phyloP scores from a whole-genome alignment of 177 flowering plant genomes.

The Vitis hybrid region DNA sequence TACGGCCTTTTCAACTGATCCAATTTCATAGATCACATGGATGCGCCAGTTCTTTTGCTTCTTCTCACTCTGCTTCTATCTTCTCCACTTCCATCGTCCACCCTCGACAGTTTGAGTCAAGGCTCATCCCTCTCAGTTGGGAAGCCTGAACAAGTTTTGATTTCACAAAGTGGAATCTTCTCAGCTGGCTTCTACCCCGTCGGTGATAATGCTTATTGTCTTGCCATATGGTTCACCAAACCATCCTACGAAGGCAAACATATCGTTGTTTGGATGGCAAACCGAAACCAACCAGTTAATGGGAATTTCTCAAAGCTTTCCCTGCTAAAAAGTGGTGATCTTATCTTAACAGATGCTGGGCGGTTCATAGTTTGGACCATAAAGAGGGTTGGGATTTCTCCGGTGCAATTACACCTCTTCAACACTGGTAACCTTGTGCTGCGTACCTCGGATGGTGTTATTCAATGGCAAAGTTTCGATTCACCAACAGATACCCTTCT shows the following conservation, averaged over 20 bases:
- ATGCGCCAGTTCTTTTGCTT: no score
- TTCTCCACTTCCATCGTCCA: not conserved
- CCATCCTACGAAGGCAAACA: not conserved
- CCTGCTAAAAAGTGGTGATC: no score
- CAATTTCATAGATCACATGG: no score
- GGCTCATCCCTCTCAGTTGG: slow-evolving; percentile 31
- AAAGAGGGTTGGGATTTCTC: no score
- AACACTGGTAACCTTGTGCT: no score
- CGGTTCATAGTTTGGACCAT: no score
- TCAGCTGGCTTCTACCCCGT: slow-evolving; percentile 31
- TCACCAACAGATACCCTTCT: no score
- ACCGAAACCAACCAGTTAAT: slow-evolving; percentile 39
- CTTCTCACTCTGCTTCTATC: not conserved
- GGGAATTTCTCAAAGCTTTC: slow-evolving; percentile 18
- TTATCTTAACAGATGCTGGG: no score
- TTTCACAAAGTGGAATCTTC: slow-evolving; percentile 22
- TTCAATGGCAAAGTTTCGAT: no score
- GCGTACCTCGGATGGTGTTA: no score
- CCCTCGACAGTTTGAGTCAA: slow-evolving; percentile 4
- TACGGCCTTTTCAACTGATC: not conserved
- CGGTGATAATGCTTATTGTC: slow-evolving; percentile 36
- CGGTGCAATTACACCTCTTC: no score
- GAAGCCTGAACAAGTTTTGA: slow-evolving; percentile 11
- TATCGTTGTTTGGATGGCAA: slow-evolving; percentile 38
- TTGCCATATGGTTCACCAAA: slow-evolving; percentile 33